Conservation (phyloP, 345 rosid genomes). For the Acer yangbiense region DNA sequence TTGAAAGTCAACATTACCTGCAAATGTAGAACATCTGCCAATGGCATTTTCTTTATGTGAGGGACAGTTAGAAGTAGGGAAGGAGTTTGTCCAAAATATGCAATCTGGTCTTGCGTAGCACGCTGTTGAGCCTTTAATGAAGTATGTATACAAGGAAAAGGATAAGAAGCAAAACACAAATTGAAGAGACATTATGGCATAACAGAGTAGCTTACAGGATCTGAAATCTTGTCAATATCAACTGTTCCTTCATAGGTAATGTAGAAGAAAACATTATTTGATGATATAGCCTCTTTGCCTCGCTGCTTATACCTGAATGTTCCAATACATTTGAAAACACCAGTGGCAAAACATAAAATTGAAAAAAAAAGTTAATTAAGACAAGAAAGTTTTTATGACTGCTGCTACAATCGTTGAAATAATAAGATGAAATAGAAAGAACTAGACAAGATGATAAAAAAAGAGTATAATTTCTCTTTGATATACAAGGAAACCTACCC, state of each 20-base stretch:
- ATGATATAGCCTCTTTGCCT: constrained; percentile 93
- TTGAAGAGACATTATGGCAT: constrained; percentile 18
- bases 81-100: constrained; percentile 99
- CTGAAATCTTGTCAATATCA: constrained; percentile 83
- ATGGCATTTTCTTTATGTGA: constrained; percentile 80
- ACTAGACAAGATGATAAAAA: neutral
- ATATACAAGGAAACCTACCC: constrained; percentile 54
- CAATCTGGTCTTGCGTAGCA: constrained; percentile 96
- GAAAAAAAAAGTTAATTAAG: neutral
- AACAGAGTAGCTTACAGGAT: constrained; percentile 62
- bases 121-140: constrained; percentile 77
- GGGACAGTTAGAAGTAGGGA: constrained; percentile 91
- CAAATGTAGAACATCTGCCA: constrained; percentile 82
- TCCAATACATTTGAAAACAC: constrained; percentile 24
- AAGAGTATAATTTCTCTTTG: neutral
- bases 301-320: constrained; percentile 88
- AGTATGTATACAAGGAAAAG: constrained; percentile 25
- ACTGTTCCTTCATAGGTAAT: constrained; percentile 96
- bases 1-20: constrained; percentile 54
- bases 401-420: neutral
- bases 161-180: constrained; percentile 15
- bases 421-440: neutral
- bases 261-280: constrained; percentile 96
- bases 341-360: neutral
- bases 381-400: neutral